Percentiles rank a stretch among this genome's conserved stretches.
Conservation (phyloP, 495 filamentous ascomycete genomes). For the Rhypophila decipiens region DNA sequence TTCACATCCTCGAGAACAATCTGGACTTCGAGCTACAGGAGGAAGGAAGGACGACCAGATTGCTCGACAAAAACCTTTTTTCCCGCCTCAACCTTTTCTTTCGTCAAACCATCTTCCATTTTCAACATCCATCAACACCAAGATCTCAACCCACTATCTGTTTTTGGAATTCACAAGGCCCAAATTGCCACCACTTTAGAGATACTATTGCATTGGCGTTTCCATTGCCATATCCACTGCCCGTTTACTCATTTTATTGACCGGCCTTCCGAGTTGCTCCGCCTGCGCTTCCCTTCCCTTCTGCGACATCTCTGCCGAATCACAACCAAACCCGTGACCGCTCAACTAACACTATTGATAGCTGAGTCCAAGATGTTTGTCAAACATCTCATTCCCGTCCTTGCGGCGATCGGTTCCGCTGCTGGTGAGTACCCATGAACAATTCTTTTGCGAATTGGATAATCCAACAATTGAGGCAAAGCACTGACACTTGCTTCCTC, state of each 20-base stretch:
- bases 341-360: constrained; percentile 8
- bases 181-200: constrained; percentile 12
- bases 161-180: constrained; percentile 17
- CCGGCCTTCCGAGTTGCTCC: not conserved
- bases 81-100: not conserved
- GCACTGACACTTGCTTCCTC: constrained; percentile 19
- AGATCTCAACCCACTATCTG: constrained; percentile 4
- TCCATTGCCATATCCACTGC: constrained; percentile 8
- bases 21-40: too few relatives aligned
- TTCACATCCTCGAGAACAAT: not conserved
- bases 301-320: not conserved
- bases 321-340: too few relatives aligned
- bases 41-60: too few relatives aligned
- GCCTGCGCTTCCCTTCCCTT: constrained; percentile 1
- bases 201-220: constrained; percentile 16
- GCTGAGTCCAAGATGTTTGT: constrained; percentile 62
- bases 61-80: too few relatives aligned
- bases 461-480: too few relatives aligned
- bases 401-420: constrained; percentile 59
- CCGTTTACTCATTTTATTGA: constrained; percentile 8
- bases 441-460: too few relatives aligned
- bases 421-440: constrained; percentile 68
- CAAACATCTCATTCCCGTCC: constrained; percentile 67
- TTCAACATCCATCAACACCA: constrained; percentile 3
- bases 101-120: not conserved